Conservation (phyloP, 305 asterid species). For the Rubia tinctorum region DNA sequence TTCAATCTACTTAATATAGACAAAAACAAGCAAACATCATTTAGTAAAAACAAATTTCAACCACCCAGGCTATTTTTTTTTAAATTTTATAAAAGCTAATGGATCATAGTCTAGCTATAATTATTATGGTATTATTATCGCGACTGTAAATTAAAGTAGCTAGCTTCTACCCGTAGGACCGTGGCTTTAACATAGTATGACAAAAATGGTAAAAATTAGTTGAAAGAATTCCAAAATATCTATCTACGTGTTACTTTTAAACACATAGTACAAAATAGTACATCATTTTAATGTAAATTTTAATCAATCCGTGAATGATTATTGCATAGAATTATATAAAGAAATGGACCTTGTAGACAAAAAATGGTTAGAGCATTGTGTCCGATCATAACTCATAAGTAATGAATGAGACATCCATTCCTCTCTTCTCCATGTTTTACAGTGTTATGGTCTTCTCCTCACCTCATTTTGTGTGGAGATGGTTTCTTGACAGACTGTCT, state of each 20-base stretch:
- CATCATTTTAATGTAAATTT: too few relatives aligned
- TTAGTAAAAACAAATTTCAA: not conserved
- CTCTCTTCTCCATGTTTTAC: too few relatives aligned
- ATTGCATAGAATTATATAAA: too few relatives aligned
- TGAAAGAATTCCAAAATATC: not conserved
- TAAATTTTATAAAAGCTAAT: not conserved
- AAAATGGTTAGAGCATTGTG: too few relatives aligned
- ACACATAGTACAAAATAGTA: too few relatives aligned
- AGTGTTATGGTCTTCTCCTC: too few relatives aligned
- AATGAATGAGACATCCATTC: too few relatives aligned
- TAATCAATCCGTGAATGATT: not conserved
- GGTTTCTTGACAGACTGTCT: too few relatives aligned
- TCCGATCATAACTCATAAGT: too few relatives aligned
- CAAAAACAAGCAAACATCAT: not conserved
- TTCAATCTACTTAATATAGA: not conserved
- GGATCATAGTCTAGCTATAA: not conserved
- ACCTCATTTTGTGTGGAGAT: too few relatives aligned
- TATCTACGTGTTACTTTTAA: not conserved
- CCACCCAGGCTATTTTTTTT: not conserved
- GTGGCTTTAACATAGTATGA: not conserved
- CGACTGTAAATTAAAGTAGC: not conserved
- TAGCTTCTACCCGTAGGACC: not conserved
- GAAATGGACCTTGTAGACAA: too few relatives aligned
- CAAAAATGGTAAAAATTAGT: not conserved
- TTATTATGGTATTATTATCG: not conserved